Evolutionary conservation across 1,284 basidiomycete genomes (phyloP).

Genomic region (Coniferiporia weirii): DNA sequence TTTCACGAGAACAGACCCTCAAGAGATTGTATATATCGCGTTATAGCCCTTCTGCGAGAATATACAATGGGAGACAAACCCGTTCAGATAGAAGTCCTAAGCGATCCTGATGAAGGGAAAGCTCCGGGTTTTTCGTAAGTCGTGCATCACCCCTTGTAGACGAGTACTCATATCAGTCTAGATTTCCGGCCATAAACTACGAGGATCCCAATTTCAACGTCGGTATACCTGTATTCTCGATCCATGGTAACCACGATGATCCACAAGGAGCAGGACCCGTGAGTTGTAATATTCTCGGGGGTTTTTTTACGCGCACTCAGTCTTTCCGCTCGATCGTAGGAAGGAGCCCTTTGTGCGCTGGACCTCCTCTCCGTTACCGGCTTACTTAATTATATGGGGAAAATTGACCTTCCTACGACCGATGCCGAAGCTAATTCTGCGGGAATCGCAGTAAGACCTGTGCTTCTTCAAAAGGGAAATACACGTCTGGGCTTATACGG

Average conservation of each 20-base stretch:
- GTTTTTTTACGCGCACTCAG: background rate
- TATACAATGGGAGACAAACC: conserved; percentile 88
- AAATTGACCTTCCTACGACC: conserved; percentile 64
- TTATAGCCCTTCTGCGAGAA: conserved; percentile 86
- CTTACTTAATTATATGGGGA: conserved; percentile 96
- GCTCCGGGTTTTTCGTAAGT: conserved; percentile 79
- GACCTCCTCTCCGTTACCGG: conserved; percentile 94
- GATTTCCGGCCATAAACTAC: conserved; percentile 96
- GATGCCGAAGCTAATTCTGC: conserved; percentile 60
- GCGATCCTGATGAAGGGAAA: conserved; percentile 88
- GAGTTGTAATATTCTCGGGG: conserved; percentile 26
- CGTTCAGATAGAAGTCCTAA: conserved; percentile 84
- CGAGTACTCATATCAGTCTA: conserved; percentile 35
- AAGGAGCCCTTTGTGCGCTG: conserved; percentile 92
- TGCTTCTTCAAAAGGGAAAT: conserved; percentile 85
- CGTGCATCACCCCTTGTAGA: background rate
- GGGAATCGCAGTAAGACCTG: conserved; percentile 86
- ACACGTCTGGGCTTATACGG: conserved; percentile 90
- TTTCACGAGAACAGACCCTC: conserved; percentile 98
- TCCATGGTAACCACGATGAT: conserved; percentile 99
- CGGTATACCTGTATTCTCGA: conserved; percentile 94
- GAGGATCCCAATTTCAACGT: conserved; percentile 97
- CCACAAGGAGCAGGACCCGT: conserved; percentile 94
- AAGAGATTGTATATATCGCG: conserved; percentile 83
- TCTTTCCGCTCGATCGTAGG: conserved; percentile 39